phyloP scores from a whole-genome alignment of 108 stramenopile genomes.

The Nitzschia sp. region DNA sequence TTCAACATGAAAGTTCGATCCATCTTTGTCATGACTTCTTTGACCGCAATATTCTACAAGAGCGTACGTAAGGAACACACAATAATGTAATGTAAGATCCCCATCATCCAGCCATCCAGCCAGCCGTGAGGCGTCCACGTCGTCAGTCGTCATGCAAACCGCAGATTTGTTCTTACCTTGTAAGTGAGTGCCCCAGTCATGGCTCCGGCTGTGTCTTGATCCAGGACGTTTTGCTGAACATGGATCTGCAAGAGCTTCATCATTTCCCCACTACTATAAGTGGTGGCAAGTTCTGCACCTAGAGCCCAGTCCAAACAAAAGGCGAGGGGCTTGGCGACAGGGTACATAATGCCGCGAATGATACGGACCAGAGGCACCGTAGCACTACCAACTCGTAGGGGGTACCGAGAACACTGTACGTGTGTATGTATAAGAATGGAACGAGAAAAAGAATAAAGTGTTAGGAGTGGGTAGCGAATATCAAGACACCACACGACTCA shows the following conservation, averaged over 20 bases:
- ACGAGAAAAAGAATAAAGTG: no score
- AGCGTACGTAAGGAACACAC: not conserved
- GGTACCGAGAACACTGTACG: constrained; percentile 92
- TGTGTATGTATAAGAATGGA: no score
- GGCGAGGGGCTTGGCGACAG: constrained; percentile 81
- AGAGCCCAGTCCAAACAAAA: constrained; percentile 68
- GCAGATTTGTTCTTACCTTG: constrained; percentile 26
- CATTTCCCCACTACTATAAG: constrained; percentile 89
- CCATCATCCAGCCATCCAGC: not conserved
- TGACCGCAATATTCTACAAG: constrained; percentile 59
- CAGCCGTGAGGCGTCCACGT: not conserved
- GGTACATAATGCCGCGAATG: constrained; percentile 63
- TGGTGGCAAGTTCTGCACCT: constrained; percentile 92
- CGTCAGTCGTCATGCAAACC: not conserved
- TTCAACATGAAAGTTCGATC: constrained; percentile 92
- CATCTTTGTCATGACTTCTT: constrained; percentile 94
- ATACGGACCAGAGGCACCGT: constrained; percentile 87
- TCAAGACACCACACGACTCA: no score
- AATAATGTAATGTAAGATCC: not conserved
- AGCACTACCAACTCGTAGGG: constrained; percentile 84
- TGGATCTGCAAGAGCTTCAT: constrained; percentile 90
- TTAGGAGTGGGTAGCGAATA: no score
- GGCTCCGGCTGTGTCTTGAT: constrained; percentile 86
- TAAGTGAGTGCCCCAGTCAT: constrained; percentile 95
- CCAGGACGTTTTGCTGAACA: constrained; percentile 77